Base-by-base conservation (phyloP, 2,329 filamentous ascomycete species). In the Sporothrix phasma region DNA sequence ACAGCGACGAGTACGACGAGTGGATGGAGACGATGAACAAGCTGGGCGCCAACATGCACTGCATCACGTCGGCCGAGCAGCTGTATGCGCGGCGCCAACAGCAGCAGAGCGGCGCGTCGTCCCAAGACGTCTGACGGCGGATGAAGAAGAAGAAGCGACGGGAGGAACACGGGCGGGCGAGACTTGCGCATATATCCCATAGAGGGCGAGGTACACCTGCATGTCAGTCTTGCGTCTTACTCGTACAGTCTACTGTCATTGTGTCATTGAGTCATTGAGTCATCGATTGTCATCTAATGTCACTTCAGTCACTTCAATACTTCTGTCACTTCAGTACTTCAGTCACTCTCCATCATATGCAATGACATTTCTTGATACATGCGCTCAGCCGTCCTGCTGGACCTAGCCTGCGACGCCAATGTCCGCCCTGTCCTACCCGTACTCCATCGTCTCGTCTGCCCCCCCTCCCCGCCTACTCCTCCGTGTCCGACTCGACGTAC, bases 21-120 rank as follows among this genome's bases (percentile, higher is more conserved):
- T 97, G 92, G 81, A 84, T 93, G 76, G 91, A 97, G 83, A 97
- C 95, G 68, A 90, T 86, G 61, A 97, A 99, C 80, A 99, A 99
- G 81, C 80, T 96, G 56, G 87, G 89, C 29, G 90, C 91, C 51
- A 96, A 96, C 74, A 91, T 95, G 80, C 84, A 88, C 69, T 94
- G 90, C 76, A 92, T 97, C 74, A 88, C 86, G 65, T 84, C 87
- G 61, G 93, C 92, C 1, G 93, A 97, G 78, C 82, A 88, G 73
- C 72, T 82, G n/a, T 83, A 83, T 68, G 75, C 73, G 6, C 73
- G 69, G 64, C 70, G 73, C 34, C 73, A 76, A 65, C 43, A 64
- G 19, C 43, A 47, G 46, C 45, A 54, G 39, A 37, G 63, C 45
- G 22, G 47, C 8, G 45, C 3, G 34, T 19, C 26, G 45, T 45